Evolutionary conservation across 2,329 filamentous ascomycete genomes (phyloP).

Genomic region (Diaporthe velutina): DNA sequence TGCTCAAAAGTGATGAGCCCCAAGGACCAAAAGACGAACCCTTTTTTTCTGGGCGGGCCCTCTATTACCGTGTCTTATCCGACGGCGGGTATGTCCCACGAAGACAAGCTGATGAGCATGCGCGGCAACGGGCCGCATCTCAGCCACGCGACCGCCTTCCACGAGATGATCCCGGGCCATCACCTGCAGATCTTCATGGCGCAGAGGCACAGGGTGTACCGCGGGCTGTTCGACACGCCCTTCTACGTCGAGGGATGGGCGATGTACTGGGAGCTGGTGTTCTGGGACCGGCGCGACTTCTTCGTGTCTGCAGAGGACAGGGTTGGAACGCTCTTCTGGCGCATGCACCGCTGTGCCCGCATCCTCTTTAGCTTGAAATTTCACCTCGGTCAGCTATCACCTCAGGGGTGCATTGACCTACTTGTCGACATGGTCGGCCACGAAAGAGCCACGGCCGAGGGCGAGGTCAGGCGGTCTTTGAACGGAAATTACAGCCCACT

Average conservation of each 20-base stretch:
- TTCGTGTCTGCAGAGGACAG: slow-evolving; percentile 63
- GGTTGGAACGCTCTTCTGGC: slow-evolving; percentile 72
- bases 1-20: slow-evolving; percentile 71
- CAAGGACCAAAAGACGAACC: slow-evolving; percentile 64
- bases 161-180: slow-evolving; percentile 72
- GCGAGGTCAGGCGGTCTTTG: slow-evolving; percentile 69
- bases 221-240: slow-evolving; percentile 66
- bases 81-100: slow-evolving; percentile 63
- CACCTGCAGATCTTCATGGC: slow-evolving; percentile 66
- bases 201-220: slow-evolving; percentile 61
- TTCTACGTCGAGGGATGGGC: slow-evolving; percentile 74
- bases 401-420: slow-evolving; percentile 68
- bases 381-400: slow-evolving; percentile 66
- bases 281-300: slow-evolving; percentile 68
- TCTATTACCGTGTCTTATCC: slow-evolving; percentile 69
- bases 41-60: slow-evolving; percentile 70
- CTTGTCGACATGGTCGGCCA: slow-evolving; percentile 70
- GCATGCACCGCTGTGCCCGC: slow-evolving; percentile 72
- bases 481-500: slow-evolving; percentile 68
- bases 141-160: slow-evolving; percentile 70
- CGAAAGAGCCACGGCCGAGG: slow-evolving; percentile 70
- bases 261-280: slow-evolving; percentile 71
- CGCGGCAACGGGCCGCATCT: slow-evolving; percentile 71
- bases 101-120: slow-evolving; percentile 70
- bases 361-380: slow-evolving; percentile 71